Percentiles rank a stretch among this genome's conserved stretches.
Evolutionary conservation across 495 filamentous ascomycete genomes (phyloP).

Genomic region (Astrocystis sublimbata): DNA sequence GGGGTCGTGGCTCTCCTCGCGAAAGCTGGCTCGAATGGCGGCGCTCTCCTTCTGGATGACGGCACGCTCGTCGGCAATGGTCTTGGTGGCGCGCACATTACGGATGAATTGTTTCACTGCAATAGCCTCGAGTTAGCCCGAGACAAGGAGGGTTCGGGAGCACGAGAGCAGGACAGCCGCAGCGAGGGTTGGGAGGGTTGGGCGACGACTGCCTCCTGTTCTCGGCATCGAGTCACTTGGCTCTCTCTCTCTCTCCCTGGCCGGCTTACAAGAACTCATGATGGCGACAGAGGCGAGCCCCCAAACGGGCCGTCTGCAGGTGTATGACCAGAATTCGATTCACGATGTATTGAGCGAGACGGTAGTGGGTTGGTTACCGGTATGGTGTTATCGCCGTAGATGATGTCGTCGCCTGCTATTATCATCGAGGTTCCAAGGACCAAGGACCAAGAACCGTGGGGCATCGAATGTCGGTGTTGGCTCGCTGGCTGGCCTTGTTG

Average conservation of each 20-base stretch:
- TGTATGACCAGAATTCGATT: slow-evolving; percentile 43
- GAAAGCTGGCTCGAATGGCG: slow-evolving; percentile 91
- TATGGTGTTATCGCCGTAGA: background rate
- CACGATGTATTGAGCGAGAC: slow-evolving; percentile 9
- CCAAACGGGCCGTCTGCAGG: slow-evolving; percentile 41
- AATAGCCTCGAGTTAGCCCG: slow-evolving; percentile 16
- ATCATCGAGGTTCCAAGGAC: background rate
- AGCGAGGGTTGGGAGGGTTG: background rate
- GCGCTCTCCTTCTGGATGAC: slow-evolving; percentile 99
- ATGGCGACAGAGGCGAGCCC: slow-evolving; percentile 37
- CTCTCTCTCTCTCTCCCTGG: too few relatives aligned
- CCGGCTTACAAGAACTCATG: slow-evolving; percentile 49
- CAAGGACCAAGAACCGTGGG: slow-evolving; percentile 15
- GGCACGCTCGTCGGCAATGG: slow-evolving; percentile 95
- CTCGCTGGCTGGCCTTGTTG: background rate
- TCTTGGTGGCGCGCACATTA: slow-evolving; percentile 97
- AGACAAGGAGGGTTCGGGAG: background rate
- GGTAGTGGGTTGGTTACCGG: background rate
- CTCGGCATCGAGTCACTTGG: background rate
- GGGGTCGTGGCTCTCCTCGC: slow-evolving; percentile 92
- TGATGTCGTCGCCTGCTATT: slow-evolving; percentile 5
- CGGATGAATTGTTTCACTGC: slow-evolving; percentile 99
- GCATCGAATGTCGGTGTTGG: slow-evolving; percentile 13
- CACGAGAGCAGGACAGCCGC: background rate
- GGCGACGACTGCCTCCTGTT: background rate